Conservation (phyloP, 352 stramenopile genomes). For the Peronosclerospora sorghi region DNA sequence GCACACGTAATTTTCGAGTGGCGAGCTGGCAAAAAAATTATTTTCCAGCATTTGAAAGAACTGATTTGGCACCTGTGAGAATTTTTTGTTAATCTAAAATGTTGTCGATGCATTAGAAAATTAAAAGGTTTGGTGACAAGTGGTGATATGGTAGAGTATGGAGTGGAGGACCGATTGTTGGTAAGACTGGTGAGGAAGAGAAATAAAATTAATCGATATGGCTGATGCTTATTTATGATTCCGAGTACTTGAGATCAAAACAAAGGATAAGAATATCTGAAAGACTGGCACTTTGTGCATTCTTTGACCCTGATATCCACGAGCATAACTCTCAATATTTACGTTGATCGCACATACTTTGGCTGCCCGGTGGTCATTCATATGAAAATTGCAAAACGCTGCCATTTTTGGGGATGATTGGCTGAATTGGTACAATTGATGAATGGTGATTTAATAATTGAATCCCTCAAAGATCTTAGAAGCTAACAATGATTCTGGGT, state of each 20-base stretch:
- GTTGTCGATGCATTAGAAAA: too few species aligned
- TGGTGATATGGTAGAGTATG: slow-evolving; percentile 47
- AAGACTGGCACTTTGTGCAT: slow-evolving; percentile 82
- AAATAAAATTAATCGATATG: too few species aligned
- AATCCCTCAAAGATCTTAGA: not conserved
- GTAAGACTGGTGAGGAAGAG: slow-evolving; percentile 46
- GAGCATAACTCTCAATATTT: slow-evolving; percentile 28
- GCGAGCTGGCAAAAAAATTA: slow-evolving; percentile 19
- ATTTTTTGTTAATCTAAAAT: too few species aligned
- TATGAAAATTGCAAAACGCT: slow-evolving; percentile 62
- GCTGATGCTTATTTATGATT: slow-evolving; percentile 27
- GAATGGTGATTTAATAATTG: not conserved
- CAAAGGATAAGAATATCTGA: slow-evolving; percentile 57
- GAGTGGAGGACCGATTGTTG: slow-evolving; percentile 34
- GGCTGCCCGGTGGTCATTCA: slow-evolving; percentile 2
- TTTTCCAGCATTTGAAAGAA: slow-evolving; percentile 31
- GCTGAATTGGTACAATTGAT: slow-evolving; percentile 73
- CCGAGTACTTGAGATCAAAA: slow-evolving; percentile 40
- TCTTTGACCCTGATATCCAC: slow-evolving; percentile 39
- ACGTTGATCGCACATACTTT: too few species aligned
- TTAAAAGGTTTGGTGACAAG: slow-evolving; percentile 48
- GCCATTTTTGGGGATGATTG: slow-evolving; percentile 82
- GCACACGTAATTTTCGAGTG: slow-evolving; percentile 24
- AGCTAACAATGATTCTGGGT: not conserved
- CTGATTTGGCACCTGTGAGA: slow-evolving; percentile 38